Evolutionary conservation across 2,329 filamentous ascomycete species (phyloP), one percentile per base, ranked within the genome.

Genomic region (Hansfordia pulvinata): DNA sequence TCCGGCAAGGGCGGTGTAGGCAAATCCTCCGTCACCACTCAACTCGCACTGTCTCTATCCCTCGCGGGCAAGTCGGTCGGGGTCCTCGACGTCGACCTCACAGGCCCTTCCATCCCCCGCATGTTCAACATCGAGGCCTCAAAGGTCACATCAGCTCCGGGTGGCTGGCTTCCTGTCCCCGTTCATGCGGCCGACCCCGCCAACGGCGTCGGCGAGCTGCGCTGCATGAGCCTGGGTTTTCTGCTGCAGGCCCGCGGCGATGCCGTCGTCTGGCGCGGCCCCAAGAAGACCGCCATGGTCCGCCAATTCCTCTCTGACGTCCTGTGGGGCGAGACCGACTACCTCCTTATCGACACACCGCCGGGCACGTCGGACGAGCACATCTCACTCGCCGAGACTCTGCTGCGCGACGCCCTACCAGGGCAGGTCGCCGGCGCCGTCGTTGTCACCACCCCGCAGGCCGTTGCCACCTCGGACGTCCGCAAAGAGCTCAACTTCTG

Each of bases 281-380:
- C 90, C 3, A 98, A 98, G 57, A 98, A 98, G 60, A 98, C 90
- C 4, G 90, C 90, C 26, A 98, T 98, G 90, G 84, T 98, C 31
- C 75, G 86, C 20, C 90, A 98, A 51, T 98, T 98, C 47, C 62
- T 98, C 16, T 79, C 81, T 2, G 86, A 94, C 45, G 86, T 94
- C 4, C 64, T 83, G 17, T 96, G 90, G 90, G 69, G 72, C 28
- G 69, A 76, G 14, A 71, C 83, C n/a, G 88, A 96, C 49, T 96
- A 83, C 46, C 64, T 98, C 1, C 69, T 98, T 32, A 83, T 98
- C 44, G 90, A 98, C 52, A 98, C 90, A 3, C 90, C 90, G 9
- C 90, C 90, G 0, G 90, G 90, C 3, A 98, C 90, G 3, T 90
- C 81, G 33, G 90, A 98, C 53, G 90, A 98, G 54, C 90, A 96